phyloP scores from a whole-genome alignment of 148 eudicot species.

The Rhododendron ovatum region DNA sequence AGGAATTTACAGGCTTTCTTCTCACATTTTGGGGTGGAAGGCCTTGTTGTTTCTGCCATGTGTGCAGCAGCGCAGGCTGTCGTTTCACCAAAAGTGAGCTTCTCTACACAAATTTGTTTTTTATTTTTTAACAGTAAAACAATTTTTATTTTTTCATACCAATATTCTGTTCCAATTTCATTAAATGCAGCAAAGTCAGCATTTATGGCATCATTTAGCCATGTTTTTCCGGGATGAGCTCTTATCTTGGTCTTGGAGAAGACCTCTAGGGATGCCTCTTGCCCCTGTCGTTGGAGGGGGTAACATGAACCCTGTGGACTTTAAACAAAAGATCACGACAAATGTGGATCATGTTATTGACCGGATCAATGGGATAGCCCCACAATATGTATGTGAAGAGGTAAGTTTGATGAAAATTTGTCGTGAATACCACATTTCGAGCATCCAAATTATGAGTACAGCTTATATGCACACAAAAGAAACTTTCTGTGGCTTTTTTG shows the following conservation, averaged over 20 bases:
- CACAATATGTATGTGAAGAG: conserved; percentile 84
- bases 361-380: conserved; percentile 71
- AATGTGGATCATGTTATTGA: conserved; percentile 76
- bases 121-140: background rate
- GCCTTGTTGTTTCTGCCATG: conserved; percentile 91
- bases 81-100: conserved; percentile 77
- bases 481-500: background rate
- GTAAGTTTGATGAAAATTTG: conserved; percentile 22
- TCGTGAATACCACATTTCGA: background rate
- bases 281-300: conserved; percentile 74
- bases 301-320: conserved; percentile 70
- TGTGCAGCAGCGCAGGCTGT: conserved; percentile 94
- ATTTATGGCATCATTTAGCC: conserved; percentile 93
- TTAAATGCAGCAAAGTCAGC: conserved; percentile 79
- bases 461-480: background rate
- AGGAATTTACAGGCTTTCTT: conserved; percentile 93
- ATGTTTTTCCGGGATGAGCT: conserved; percentile 99
- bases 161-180: background rate
- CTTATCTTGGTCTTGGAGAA: conserved; percentile 97
- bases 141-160: background rate
- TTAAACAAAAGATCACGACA: conserved; percentile 72
- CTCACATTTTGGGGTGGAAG: conserved; percentile 97
- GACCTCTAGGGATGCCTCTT: conserved; percentile 83
- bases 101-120: background rate
- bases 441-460: background rate